Evolutionary conservation across 192 early-diverging fungal genomes (phyloP).

Genomic region (Coemansia sp.): DNA sequence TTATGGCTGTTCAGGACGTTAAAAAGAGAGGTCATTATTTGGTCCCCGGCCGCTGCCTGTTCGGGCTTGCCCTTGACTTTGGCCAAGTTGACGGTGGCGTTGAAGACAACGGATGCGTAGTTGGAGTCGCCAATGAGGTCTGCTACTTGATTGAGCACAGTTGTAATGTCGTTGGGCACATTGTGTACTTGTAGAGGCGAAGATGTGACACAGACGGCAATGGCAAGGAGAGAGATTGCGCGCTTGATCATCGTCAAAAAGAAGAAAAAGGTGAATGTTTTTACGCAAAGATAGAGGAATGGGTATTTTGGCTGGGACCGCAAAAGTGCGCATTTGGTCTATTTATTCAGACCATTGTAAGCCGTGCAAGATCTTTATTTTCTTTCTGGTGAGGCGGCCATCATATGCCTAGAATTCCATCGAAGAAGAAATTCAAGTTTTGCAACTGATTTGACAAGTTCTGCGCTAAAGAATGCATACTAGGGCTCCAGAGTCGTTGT

Average conservation of each 20-base stretch:
- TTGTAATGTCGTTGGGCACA: conserved; percentile 1
- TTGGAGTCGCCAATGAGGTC: background rate
- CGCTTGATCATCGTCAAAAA: background rate
- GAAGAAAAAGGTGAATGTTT: background rate
- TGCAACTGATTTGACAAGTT: background rate
- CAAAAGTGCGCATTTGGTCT: no score
- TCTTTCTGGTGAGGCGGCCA: background rate
- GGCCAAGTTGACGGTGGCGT: background rate
- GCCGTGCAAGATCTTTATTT: background rate
- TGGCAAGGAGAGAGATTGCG: background rate
- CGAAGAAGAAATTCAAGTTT: background rate
- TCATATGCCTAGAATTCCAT: background rate
- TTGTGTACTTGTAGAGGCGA: background rate
- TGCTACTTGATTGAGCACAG: background rate
- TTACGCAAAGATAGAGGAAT: no score
- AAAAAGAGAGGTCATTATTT: background rate
- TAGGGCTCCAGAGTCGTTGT: background rate
- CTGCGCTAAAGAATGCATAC: background rate
- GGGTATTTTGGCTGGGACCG: no score
- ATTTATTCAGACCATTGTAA: no score
- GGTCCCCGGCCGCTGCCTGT: background rate
- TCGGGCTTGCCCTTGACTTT: background rate
- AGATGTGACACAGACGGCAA: conserved; percentile 1
- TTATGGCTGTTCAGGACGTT: background rate
- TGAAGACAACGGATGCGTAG: background rate